phyloP scores from a whole-genome alignment of 108 stramenopile species.

The Cyclotella baltica region DNA sequence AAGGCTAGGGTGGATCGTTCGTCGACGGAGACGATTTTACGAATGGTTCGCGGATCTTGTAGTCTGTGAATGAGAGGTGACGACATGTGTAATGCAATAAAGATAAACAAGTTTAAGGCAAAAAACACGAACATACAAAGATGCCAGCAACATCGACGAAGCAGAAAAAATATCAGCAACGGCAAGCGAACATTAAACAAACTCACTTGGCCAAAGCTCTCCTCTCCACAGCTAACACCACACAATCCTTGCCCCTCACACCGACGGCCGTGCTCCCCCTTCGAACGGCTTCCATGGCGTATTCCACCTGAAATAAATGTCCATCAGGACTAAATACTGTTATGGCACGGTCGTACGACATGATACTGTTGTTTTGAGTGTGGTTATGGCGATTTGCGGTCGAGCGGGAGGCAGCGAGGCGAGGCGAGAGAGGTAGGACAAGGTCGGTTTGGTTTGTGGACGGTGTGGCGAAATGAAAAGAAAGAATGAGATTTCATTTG shows the following conservation, averaged over 20 bases:
- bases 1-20: slow-evolving; percentile 96
- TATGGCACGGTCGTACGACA: slow-evolving; percentile 99
- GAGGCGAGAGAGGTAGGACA: too few species aligned
- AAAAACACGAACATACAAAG: background rate
- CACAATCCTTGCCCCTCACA: slow-evolving; percentile 95
- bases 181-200: too few species aligned
- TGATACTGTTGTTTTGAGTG: slow-evolving; percentile 25
- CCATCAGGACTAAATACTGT: slow-evolving; percentile 99
- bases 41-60: slow-evolving; percentile 98
- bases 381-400: background rate
- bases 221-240: slow-evolving; percentile 98
- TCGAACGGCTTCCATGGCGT: slow-evolving; percentile 99
- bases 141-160: background rate
- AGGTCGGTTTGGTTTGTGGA: background rate
- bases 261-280: slow-evolving; percentile 98
- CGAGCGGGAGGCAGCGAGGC: background rate
- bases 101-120: background rate
- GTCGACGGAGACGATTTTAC: slow-evolving; percentile 97
- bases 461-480: too few species aligned
- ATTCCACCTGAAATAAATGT: slow-evolving; percentile 99
- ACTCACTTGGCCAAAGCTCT: slow-evolving; percentile 97
- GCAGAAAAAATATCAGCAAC: background rate
- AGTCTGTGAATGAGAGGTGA: slow-evolving; percentile 54
- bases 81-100: background rate
- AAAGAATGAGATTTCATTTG: too few species aligned